A percentile compares a stretch with the other conserved stretches of the same genome.
phyloP scores from a whole-genome alignment of 2,329 filamentous ascomycete species.

The Plectosphaerella cucumerina region DNA sequence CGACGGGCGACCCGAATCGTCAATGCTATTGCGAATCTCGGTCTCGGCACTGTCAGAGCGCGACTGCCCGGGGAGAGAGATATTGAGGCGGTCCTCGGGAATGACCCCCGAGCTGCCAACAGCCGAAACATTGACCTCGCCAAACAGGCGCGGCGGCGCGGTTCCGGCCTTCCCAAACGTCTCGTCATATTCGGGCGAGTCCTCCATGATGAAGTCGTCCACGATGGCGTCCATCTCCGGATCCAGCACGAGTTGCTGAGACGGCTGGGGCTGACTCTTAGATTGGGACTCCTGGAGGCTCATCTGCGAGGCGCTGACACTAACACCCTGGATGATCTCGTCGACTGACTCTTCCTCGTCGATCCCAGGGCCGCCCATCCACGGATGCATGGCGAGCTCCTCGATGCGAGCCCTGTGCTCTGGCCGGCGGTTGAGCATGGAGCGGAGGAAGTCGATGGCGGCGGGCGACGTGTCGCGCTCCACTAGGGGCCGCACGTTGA shows the following conservation, averaged over 20 bases:
- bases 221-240: constrained; percentile 19
- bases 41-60: constrained; percentile 32
- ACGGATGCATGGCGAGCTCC: constrained; percentile 67
- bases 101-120: constrained; percentile 50
- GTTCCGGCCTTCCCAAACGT: constrained; percentile 53
- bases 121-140: constrained; percentile 50
- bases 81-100: constrained; percentile 42
- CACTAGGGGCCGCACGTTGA: constrained; percentile 64
- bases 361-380: constrained; percentile 48
- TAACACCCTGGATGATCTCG: constrained; percentile 53
- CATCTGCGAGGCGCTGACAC: constrained; percentile 58
- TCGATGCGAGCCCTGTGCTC: constrained; percentile 69
- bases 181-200: constrained; percentile 28
- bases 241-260: constrained; percentile 17
- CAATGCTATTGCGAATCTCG: constrained; percentile 42
- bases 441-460: constrained; percentile 69
- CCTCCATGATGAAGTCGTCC: constrained; percentile 31
- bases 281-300: constrained; percentile 55
- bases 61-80: constrained; percentile 29
- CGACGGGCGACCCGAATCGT: constrained; percentile 25
- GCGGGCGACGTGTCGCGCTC: constrained; percentile 54
- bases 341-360: constrained; percentile 50
- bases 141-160: constrained; percentile 43
- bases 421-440: constrained; percentile 81
- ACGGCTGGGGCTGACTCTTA: constrained; percentile 13